These are phyloP conservation scores for Phlebiopsis flavidoalba DNA, from an alignment of 768 basidiomycete genomes.

Conservation along the genomic window DNA sequence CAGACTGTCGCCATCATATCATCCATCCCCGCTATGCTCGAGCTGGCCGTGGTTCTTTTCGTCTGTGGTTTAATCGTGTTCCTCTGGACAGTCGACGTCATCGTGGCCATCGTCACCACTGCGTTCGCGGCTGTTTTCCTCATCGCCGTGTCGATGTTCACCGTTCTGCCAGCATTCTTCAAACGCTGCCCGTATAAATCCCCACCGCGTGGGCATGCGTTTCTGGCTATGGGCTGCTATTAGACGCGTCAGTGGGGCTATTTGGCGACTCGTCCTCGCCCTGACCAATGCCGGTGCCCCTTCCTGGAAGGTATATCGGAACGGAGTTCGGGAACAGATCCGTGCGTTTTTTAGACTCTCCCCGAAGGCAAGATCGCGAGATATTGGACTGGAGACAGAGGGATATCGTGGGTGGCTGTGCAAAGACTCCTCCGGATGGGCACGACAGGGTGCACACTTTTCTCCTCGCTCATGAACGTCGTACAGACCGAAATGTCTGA, in stretches of 20 bases:
- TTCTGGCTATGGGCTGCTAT: neutral
- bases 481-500: neutral
- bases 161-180: neutral
- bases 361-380: neutral
- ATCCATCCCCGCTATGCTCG: neutral
- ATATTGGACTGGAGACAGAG: neutral
- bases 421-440: neutral
- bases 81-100: neutral
- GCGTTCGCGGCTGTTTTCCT: neutral
- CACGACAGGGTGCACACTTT: neutral
- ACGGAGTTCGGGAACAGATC: neutral
- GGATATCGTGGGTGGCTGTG: neutral
- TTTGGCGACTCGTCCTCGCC: neutral
- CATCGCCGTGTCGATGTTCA: neutral
- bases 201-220: constrained; percentile 1
- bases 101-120: neutral
- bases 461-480: neutral
- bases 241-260: neutral
- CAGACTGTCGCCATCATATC: neutral
- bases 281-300: neutral
- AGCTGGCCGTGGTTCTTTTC: constrained; percentile 1
- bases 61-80: neutral
- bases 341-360: neutral
- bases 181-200: constrained; percentile 2
- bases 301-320: neutral